Base-by-base conservation (phyloP, 257 asterid species). In the Anisodus tanguticus region DNA sequence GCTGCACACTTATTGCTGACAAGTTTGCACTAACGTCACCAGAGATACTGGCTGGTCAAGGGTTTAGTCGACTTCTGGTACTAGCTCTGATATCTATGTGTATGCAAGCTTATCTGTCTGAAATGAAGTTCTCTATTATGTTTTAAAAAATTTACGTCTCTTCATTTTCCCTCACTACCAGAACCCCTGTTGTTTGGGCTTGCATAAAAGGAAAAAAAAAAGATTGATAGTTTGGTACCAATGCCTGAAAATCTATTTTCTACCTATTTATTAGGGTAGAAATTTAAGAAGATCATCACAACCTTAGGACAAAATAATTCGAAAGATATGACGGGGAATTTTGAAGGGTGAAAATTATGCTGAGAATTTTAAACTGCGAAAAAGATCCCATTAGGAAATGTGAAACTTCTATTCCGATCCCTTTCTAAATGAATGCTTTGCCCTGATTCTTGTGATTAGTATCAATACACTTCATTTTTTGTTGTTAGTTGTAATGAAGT, bases 21-120 rank as follows among this genome's bases (percentile, higher is more conserved):
- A 93, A 86, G 45, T 89, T 93, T 89, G 89, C 89, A 31, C 86
- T 45, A 71, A 63, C 85, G 76, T 89, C 96, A 66, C 97, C 97
- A 45, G 93, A 89, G 90, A 90, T 91, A 91, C 88, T 95, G 90
- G 91, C 91, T 9, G 95, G 93, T 83, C 90, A 90, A 89, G 94
- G 97, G 85, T 92, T 95, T 83, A 89, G 97, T 86, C 91, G 97
- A 86, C 93, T 95, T 88, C 86, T 95, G 95, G 98, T 94, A 92
- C 84, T 37, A 69, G 60, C 43, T 51, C 17, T 9, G 45, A 74
- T 26, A 72, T 19, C 49, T 81, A 13, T 4, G 58, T 35, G 47
- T 63, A 13, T 16, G 47, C 84, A 62, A 77, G 82, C 1, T 41
- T 69, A 41, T 41, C 16, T 41, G 35, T 7, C 10, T 69, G 22